A percentile compares a stretch with the other conserved stretches of the same genome.
Evolutionary conservation across 768 basidiomycete species (phyloP).

Genomic region (Strobilomyces echinocephalus): DNA sequence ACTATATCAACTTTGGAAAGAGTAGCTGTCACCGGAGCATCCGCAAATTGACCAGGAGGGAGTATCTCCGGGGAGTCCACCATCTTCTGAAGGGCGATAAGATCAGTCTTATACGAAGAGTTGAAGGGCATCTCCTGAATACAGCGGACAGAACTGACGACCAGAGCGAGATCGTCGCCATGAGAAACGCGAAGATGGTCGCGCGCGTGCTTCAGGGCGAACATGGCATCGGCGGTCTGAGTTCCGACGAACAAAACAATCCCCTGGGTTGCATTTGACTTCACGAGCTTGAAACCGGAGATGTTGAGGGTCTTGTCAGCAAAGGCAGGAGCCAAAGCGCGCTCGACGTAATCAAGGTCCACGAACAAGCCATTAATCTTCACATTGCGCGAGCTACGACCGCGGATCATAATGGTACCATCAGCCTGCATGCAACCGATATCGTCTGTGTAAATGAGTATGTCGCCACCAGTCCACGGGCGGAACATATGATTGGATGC

Average conservation of each 20-base stretch:
- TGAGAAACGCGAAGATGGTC: constrained; percentile 6
- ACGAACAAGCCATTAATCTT: constrained; percentile 15
- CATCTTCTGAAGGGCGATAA: constrained; percentile 10
- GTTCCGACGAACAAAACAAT: constrained; percentile 6
- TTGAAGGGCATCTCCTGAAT: constrained; percentile 15
- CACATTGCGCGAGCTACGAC: constrained; percentile 14
- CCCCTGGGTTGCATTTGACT: constrained; percentile 5
- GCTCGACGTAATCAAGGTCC: constrained; percentile 15
- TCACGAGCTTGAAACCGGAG: constrained; percentile 11
- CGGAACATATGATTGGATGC: constrained; percentile 15
- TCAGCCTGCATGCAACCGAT: constrained; percentile 16
- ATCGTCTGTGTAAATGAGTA: constrained; percentile 13
- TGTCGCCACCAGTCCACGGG: constrained; percentile 11
- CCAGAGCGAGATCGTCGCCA: constrained; percentile 6
- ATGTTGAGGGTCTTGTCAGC: constrained; percentile 4
- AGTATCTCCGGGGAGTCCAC: constrained; percentile 6
- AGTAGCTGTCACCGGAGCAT: constrained; percentile 6
- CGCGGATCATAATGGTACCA: constrained; percentile 11
- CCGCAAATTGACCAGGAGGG: constrained; percentile 2
- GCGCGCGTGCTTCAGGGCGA: constrained; percentile 11
- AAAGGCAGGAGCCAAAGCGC: constrained; percentile 14
- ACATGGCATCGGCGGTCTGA: constrained; percentile 6
- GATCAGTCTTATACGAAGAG: constrained; percentile 14
- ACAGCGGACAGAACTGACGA: constrained; percentile 10
- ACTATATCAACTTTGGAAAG: constrained; percentile 21